Evolutionary conservation across 345 rosid species (phyloP).

Genomic region (Eucalyptus pauciflora): DNA sequence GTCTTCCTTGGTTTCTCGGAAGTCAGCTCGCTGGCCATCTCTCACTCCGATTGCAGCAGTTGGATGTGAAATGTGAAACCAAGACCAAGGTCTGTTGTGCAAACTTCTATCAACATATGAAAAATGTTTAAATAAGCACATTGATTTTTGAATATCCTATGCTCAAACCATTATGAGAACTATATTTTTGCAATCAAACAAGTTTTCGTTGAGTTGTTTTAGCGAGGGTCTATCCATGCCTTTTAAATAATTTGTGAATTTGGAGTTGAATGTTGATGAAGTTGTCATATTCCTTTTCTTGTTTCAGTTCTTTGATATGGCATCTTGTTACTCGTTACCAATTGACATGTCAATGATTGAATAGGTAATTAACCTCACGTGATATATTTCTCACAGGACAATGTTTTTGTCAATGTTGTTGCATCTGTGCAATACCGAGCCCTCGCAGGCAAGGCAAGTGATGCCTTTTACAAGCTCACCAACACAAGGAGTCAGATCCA

Average conservation of each 20-base stretch:
- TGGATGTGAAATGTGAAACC: slow-evolving; percentile 33
- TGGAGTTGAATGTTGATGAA: background rate
- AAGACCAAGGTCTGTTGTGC: slow-evolving; percentile 18
- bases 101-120: background rate
- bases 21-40: slow-evolving; percentile 21
- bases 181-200: background rate
- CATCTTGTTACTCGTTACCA: background rate
- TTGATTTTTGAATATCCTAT: background rate
- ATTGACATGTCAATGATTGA: background rate
- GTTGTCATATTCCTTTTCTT: background rate
- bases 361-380: background rate
- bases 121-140: background rate
- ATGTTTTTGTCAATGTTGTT: slow-evolving; percentile 34
- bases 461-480: slow-evolving; percentile 30
- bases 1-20: slow-evolving; percentile 28
- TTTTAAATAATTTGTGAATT: background rate
- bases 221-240: background rate
- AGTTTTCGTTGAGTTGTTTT: background rate
- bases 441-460: slow-evolving; percentile 16
- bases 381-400: slow-evolving; percentile 11
- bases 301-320: background rate
- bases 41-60: slow-evolving; percentile 23
- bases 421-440: slow-evolving; percentile 38
- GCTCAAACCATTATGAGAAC: background rate
- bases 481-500: slow-evolving; percentile 30